These are phyloP conservation scores for Podospora anserina DNA, from an alignment of 495 filamentous ascomycete species.

Conservation along the genomic window DNA sequence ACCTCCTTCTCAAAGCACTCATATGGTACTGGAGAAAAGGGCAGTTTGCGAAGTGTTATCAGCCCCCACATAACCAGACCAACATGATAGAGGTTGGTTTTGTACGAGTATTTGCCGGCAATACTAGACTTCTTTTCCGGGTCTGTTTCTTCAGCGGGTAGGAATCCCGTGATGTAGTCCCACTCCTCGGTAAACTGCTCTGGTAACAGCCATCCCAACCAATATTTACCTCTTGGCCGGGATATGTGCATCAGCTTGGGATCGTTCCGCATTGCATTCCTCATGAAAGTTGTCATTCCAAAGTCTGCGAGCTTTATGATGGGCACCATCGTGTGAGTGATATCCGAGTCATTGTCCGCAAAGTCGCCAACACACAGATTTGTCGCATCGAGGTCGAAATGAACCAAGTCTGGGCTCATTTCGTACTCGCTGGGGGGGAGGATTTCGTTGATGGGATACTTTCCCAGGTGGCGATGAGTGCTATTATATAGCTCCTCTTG, in stretches of 20 bases:
- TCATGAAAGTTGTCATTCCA: not conserved
- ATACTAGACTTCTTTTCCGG: not conserved
- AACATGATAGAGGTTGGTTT: not conserved
- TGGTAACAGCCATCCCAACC: not conserved
- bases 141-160: not conserved
- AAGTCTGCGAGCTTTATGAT: slow-evolving; percentile 2
- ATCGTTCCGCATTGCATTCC: not conserved
- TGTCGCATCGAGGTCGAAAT: not conserved
- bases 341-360: not conserved
- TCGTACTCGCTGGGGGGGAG: not conserved
- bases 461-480: not conserved
- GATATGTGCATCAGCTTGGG: not conserved
- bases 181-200: not conserved
- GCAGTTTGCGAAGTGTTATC: not conserved
- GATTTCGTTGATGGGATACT: not conserved
- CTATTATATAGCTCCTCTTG: not conserved
- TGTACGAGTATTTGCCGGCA: not conserved
- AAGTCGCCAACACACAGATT: not conserved
- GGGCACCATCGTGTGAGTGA: not conserved
- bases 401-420: not conserved
- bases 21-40: not conserved
- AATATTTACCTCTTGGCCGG: not conserved
- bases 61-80: not conserved
- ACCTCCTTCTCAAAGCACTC: not conserved
- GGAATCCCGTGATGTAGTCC: not conserved